Percentiles rank a stretch among this genome's conserved stretches.
phyloP scores from a whole-genome alignment of 1,139 yeast species.

The Pichia sp. region DNA sequence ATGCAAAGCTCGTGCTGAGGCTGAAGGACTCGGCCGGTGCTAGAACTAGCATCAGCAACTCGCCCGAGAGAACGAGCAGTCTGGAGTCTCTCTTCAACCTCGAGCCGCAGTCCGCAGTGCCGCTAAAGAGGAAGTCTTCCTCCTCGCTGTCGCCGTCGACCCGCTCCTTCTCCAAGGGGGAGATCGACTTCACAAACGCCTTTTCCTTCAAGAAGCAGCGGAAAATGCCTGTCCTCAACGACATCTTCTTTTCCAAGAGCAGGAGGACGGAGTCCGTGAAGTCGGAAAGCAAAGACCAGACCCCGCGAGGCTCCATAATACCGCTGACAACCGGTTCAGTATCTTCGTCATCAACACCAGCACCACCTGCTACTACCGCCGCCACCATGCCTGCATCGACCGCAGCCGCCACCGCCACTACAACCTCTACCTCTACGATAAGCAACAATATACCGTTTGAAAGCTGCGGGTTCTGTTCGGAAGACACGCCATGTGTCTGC shows the following conservation, averaged over 20 bases:
- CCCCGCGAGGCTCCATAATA: not conserved
- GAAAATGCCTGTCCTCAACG: conserved; percentile 24
- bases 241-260: conserved; percentile 1
- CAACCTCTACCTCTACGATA: not conserved
- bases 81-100: conserved; percentile 32
- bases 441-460: conserved; percentile 46
- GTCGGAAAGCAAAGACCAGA: not conserved
- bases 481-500: conserved; percentile 89
- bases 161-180: conserved; percentile 24
- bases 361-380: not conserved
- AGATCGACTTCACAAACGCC: conserved; percentile 52
- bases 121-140: conserved; percentile 39
- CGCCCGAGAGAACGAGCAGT: not conserved
- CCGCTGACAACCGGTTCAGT: not conserved
- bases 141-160: not conserved
- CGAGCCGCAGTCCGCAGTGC: conserved; percentile 59
- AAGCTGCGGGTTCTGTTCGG: conserved; percentile 90
- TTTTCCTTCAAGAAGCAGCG: conserved; percentile 33
- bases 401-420: not conserved
- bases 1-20: not conserved
- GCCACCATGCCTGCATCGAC: not conserved
- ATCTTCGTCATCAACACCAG: not conserved
- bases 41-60: not conserved
- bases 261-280: not conserved
- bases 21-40: not conserved